phyloP scores from a whole-genome alignment of 2,329 filamentous ascomycete genomes.

The Pyricularia pennisetigena region DNA sequence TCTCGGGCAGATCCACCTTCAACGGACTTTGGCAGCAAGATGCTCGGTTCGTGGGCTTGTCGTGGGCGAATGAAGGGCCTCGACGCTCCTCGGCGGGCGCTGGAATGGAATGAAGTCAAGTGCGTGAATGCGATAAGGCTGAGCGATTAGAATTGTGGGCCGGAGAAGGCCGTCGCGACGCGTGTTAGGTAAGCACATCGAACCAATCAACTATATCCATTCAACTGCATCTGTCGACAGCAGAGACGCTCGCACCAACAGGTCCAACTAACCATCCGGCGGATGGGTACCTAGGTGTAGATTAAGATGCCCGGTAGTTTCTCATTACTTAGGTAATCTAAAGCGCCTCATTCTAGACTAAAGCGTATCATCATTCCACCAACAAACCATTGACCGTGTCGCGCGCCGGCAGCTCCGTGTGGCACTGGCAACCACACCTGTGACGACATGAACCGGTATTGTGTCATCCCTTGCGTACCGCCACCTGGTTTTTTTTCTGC shows the following conservation, averaged over 20 bases:
- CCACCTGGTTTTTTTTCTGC: neutral
- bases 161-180: neutral
- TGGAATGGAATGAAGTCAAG: neutral
- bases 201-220: neutral
- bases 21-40: neutral
- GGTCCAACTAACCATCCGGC: neutral
- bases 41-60: neutral
- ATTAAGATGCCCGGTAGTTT: no score
- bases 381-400: neutral
- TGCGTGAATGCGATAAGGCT: neutral
- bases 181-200: neutral
- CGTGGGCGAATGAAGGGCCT: neutral
- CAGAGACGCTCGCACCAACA: neutral
- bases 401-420: neutral
- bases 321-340: no score
- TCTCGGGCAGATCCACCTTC: neutral
- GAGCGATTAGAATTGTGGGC: neutral
- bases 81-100: neutral
- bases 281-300: neutral
- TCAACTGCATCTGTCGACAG: neutral
- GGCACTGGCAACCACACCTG: neutral
- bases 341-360: no score
- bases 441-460: neutral
- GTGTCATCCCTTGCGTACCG: neutral
- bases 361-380: no score